These are phyloP conservation scores for Stropharia rugosoannulata DNA, from an alignment of 768 basidiomycete species.

Conservation along the genomic window DNA sequence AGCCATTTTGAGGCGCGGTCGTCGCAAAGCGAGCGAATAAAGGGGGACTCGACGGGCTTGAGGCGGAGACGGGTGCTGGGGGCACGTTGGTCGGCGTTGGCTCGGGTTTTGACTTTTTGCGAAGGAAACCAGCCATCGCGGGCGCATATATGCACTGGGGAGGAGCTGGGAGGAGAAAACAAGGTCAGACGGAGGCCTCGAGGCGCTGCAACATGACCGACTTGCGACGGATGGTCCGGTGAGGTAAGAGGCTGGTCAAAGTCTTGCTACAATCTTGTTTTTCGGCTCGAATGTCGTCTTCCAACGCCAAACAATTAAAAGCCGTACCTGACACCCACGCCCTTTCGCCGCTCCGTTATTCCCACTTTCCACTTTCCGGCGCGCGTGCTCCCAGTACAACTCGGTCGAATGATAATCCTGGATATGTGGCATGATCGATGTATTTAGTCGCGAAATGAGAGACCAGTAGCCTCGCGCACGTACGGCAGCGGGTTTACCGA, in stretches of 20 bases:
- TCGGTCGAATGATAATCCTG: no score
- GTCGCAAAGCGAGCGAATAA: slow-evolving; percentile 41
- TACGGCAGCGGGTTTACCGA: no score
- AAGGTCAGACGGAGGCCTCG: slow-evolving; percentile 14
- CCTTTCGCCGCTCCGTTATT: slow-evolving; percentile 1
- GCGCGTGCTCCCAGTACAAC: no score
- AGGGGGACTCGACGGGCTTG: slow-evolving; percentile 33
- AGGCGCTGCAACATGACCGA: slow-evolving; percentile 13
- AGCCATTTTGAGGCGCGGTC: slow-evolving; percentile 15
- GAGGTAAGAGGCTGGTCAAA: neutral
- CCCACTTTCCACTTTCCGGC: neutral
- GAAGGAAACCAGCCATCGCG: slow-evolving; percentile 57
- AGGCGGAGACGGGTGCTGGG: slow-evolving; percentile 16
- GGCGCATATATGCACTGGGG: neutral
- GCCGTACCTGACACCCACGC: slow-evolving; percentile 6
- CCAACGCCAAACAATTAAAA: neutral
- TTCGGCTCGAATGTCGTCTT: neutral
- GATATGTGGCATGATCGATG: no score
- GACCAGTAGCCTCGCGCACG: no score
- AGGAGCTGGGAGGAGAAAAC: neutral
- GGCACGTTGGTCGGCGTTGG: slow-evolving; percentile 16
- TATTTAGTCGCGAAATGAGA: no score
- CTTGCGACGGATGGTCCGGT: slow-evolving; percentile 4
- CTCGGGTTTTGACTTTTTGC: slow-evolving; percentile 44
- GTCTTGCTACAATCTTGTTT: neutral